Evolutionary conservation across 805 yeast genomes (phyloP).

Genomic region (Phaffomyces thermotolerans): DNA sequence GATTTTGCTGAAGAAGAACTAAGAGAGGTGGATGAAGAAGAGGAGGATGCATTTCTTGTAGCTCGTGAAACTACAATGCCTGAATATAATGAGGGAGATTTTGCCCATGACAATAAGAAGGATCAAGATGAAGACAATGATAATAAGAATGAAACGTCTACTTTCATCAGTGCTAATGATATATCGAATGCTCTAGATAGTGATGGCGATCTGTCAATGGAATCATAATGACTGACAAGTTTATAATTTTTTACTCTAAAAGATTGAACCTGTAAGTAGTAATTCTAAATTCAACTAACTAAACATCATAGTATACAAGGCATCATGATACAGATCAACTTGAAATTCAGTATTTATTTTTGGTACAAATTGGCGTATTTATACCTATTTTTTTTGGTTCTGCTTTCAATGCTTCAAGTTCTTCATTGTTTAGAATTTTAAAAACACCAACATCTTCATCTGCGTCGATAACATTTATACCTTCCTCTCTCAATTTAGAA

Average conservation of each 20-base stretch:
- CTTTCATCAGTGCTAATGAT: constrained; percentile 1
- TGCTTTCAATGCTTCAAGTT: constrained; percentile 10
- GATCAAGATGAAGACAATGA: not conserved
- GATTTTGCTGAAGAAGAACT: constrained; percentile 11
- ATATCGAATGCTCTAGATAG: constrained; percentile 2
- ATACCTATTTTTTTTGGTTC: not conserved
- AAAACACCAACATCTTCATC: constrained; percentile 30
- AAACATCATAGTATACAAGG: not conserved
- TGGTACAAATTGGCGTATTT: not conserved
- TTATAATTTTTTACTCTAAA: not conserved
- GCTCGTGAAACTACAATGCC: not conserved
- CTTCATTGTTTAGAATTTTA: constrained; percentile 26
- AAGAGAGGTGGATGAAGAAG: constrained; percentile 21
- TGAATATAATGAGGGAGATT: constrained; percentile 1
- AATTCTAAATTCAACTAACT: no score
- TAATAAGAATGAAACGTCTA: not conserved
- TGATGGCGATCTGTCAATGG: constrained; percentile 20
- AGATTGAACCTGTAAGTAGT: not conserved
- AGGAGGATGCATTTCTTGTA: constrained; percentile 9
- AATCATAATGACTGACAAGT: constrained; percentile 1
- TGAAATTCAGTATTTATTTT: no score
- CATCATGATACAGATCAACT: no score
- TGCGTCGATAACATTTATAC: constrained; percentile 22
- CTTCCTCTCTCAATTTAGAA: constrained; percentile 28
- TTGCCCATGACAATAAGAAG: not conserved